These are phyloP conservation scores for Agaricus bisporus DNA, from an alignment of 768 basidiomycete species.

Conservation along the genomic window DNA sequence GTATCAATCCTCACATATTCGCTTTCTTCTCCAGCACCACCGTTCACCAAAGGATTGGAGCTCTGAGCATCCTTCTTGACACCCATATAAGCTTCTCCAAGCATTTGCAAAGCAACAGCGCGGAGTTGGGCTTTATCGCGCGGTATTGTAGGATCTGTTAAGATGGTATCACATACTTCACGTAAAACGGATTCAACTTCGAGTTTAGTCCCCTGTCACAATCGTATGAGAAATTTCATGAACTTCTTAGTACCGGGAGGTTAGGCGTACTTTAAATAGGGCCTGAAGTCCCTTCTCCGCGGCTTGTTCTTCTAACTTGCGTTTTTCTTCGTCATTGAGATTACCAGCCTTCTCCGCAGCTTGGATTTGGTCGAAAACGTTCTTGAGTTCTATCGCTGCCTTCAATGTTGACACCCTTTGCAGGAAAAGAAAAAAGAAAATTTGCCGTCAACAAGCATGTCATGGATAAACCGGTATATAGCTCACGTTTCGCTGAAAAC, in stretches of 20 bases:
- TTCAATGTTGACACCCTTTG: conserved; percentile 76
- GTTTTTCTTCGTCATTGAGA: conserved; percentile 71
- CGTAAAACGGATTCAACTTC: conserved; percentile 87
- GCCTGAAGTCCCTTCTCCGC: conserved; percentile 91
- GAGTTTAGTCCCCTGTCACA: conserved; percentile 73
- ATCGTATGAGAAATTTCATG: neutral
- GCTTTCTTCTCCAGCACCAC: conserved; percentile 42
- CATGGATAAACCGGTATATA: neutral
- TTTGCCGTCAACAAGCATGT: neutral
- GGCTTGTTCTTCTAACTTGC: conserved; percentile 82
- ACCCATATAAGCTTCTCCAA: conserved; percentile 72
- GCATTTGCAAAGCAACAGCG: conserved; percentile 76
- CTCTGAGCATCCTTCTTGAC: conserved; percentile 57
- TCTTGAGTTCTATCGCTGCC: conserved; percentile 83
- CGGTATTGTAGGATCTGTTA: conserved; percentile 49
- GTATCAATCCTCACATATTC: conserved; percentile 85
- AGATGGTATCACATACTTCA: conserved; percentile 80
- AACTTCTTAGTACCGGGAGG: neutral
- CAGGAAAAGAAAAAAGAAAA: conserved; percentile 2
- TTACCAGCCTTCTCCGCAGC: conserved; percentile 85
- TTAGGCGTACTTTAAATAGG: conserved; percentile 66
- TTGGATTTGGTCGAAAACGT: conserved; percentile 87
- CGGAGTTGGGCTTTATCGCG: conserved; percentile 61
- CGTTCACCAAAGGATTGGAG: conserved; percentile 10
- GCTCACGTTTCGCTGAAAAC: conserved; percentile 89